Evolutionary conservation across 345 rosid species (phyloP), one percentile per base, ranked within the genome.

Genomic region (Cardamine resedifolia): DNA sequence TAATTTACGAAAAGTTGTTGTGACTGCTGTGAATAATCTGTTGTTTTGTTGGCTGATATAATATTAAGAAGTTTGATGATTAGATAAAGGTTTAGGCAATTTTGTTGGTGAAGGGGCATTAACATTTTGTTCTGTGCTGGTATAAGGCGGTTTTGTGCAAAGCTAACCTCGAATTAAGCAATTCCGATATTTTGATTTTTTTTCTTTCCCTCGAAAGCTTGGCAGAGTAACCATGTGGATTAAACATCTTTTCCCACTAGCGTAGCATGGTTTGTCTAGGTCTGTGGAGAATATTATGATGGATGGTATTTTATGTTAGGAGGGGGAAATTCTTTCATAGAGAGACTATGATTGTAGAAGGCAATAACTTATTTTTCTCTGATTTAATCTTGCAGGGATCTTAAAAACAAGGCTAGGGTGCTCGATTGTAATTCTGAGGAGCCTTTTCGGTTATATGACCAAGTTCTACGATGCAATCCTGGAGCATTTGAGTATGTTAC

Each of bases 401-500:
- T 91, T 70, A 80, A 84, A 79, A 86, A 85, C 38, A 85, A 79
- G 66, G 77, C 80, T 21, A 73, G 27, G 79, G 81, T 72, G 65
- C 72, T 53, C 62, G 45, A 77, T 5, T 24, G 31, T 69, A 79
- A 64, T 58, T 43, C 66, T 62, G 74, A 67, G 78, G 87, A 85
- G 81, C 85, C 85, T 15, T 77, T 73, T 73, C 83, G 81, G 63
- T 88, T 91, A 76, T 75, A 83, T 76, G 83, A 80, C 65, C 88
- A 80, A 73, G 86, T 94, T 88, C 83, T 89, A 39, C 88, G 39
- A 61, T 85, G 66, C 66, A 78, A 83, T 80, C 89, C 88, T 9
- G 81, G 84, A 61, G 98, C 97, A 76, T 88, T 91, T 77, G 95
- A 94, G 88, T 88, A 84, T 85, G 89, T 80, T 66, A 81, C 80